Evolutionary conservation across 2,329 filamentous ascomycete genomes (phyloP).

Genomic region (Botrytis porri): DNA sequence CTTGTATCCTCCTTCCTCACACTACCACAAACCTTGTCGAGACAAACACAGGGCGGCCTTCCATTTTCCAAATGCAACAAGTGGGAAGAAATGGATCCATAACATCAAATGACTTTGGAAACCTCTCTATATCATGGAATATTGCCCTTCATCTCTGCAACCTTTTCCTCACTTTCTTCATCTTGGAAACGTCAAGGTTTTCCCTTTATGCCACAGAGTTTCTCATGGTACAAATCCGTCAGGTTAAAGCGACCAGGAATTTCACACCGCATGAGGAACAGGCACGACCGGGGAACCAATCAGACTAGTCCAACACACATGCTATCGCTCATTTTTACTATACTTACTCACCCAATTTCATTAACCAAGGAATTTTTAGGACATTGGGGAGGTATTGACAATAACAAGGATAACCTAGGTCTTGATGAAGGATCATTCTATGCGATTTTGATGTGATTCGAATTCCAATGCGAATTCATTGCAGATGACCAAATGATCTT

Average conservation of each 20-base stretch:
- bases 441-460: background rate
- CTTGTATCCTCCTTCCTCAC: background rate
- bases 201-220: background rate
- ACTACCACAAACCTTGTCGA: conserved; percentile 5
- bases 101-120: background rate
- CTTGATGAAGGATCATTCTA: background rate
- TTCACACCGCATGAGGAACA: conserved; percentile 14
- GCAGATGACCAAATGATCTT: background rate
- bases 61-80: background rate
- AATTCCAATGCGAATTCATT: background rate
- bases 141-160: background rate
- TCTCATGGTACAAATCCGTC: background rate
- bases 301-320: conserved; percentile 16
- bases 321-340: background rate
- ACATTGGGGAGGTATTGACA: background rate
- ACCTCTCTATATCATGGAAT: background rate
- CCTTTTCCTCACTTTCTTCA: background rate
- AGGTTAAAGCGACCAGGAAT: conserved; percentile 14
- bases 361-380: background rate
- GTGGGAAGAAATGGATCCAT: background rate
- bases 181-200: background rate
- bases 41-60: conserved; percentile 8
- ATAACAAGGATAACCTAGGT: background rate
- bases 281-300: conserved; percentile 11
- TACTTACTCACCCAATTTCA: conserved; percentile 1